Evolutionary conservation across 2,329 filamentous ascomycete genomes (phyloP).

Genomic region (Pseudocercospora cruenta): DNA sequence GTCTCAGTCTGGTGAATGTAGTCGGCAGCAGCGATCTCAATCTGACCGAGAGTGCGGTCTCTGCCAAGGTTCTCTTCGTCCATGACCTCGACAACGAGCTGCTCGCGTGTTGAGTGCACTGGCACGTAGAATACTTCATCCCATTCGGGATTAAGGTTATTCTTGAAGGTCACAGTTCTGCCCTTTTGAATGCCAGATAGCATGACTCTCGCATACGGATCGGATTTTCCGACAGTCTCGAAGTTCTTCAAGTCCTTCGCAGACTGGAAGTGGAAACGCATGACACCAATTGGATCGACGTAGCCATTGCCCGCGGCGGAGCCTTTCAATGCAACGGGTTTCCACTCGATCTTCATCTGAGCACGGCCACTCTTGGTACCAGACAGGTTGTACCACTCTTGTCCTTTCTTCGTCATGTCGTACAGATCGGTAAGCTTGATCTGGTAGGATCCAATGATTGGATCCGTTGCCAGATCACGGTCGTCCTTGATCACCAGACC

Average conservation of each 20-base stretch:
- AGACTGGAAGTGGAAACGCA: conserved; percentile 88
- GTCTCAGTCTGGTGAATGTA: conserved; percentile 77
- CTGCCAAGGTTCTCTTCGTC: conserved; percentile 91
- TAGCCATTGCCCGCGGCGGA: conserved; percentile 75
- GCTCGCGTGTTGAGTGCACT: conserved; percentile 81
- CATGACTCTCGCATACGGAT: conserved; percentile 87
- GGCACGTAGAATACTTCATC: conserved; percentile 95
- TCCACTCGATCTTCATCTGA: conserved; percentile 93
- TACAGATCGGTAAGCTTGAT: conserved; percentile 95
- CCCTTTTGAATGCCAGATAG: conserved; percentile 89
- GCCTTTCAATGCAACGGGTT: conserved; percentile 85
- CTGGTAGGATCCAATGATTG: conserved; percentile 86
- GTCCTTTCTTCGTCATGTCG: conserved; percentile 85
- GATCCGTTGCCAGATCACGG: conserved; percentile 79
- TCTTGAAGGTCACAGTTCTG: conserved; percentile 92
- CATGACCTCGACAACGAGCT: conserved; percentile 90
- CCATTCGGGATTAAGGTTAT: conserved; percentile 93
- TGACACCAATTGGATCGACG: conserved; percentile 88
- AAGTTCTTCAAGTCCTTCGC: conserved; percentile 85
- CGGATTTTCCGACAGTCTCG: conserved; percentile 94
- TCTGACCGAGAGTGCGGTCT: conserved; percentile 81
- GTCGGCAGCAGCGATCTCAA: conserved; percentile 77
- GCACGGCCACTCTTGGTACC: conserved; percentile 80
- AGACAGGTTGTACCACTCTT: conserved; percentile 92
- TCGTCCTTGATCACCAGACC: conserved; percentile 96